Conservation (phyloP, 495 filamentous ascomycete genomes). For the Articulospora tetracladia region DNA sequence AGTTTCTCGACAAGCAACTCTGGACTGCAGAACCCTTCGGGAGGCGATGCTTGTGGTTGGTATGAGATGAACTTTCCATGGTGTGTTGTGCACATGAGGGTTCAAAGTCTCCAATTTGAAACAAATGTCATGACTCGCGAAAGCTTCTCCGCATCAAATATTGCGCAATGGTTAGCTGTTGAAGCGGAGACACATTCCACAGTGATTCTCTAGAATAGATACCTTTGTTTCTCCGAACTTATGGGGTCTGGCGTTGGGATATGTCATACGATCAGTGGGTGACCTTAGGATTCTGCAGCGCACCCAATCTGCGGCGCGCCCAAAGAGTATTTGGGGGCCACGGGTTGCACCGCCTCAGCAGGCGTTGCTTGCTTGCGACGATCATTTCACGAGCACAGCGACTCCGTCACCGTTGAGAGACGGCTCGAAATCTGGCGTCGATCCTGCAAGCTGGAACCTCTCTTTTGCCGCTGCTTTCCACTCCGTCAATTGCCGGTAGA, state of each 20-base stretch:
- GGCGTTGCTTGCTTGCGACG: not conserved
- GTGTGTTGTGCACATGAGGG: not conserved
- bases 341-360: not conserved
- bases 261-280: no score
- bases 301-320: no score
- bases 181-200: no score
- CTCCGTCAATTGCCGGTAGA: not conserved
- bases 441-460: not conserved
- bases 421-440: not conserved
- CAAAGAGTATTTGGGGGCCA: no score
- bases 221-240: no score
- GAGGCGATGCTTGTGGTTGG: no score
- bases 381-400: not conserved
- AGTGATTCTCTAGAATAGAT: no score
- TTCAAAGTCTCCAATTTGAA: not conserved
- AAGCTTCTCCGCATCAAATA: not conserved
- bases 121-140: not conserved
- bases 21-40: no score
- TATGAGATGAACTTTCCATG: not conserved
- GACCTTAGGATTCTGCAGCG: no score
- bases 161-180: no score
- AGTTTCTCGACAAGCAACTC: no score
- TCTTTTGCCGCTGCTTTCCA: not conserved
- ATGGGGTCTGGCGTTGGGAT: not conserved
- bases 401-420: not conserved